Base-by-base conservation (phyloP, 2,329 filamentous ascomycete genomes). In the Cytospora chrysosperma region DNA sequence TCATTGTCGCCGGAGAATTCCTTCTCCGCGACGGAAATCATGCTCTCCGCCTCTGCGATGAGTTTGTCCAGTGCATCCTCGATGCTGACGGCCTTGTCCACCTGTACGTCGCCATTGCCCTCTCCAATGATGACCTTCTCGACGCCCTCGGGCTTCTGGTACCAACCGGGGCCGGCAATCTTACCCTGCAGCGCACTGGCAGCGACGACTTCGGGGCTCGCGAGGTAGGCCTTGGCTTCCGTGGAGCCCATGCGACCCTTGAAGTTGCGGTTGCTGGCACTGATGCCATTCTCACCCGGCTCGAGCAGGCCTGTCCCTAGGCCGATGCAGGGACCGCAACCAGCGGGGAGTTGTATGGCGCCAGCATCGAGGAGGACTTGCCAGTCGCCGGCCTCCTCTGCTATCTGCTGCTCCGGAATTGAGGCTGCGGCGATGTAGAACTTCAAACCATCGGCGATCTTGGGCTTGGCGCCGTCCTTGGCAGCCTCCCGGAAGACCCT, bases 391-490 rank as follows among this genome's bases (percentile, higher is more conserved):
- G 85, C 81, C 61, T 88, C 89, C 75, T 97, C 92, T 0, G 94
- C 90, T 0, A 84, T 81, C 63, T 85, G 75, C 74, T 97, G 93
- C 74, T 97, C 93, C 0, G 85, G 81, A 0, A 86, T 72, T 0
- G 93, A 97, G 0, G 94, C 94, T 0, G 94, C 93, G 0, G 93
- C 90, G 67, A 98, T 90, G 76, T 97, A 97, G 72, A 97, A 88
- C 62, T 93, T 83, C 49, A 97, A 93, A 30, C 89, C 86, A 0
- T 85, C 79, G 0, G 91, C 88, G 63, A 97, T 83, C 77, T 89
- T 92, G 24, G 91, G 83, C 61, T 82, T 79, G 17, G 87, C 90
- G 27, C 80, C 80, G 28, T 64, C 51, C 61, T 86, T 84, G 0
- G 89, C 85, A 1, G 91, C 92, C 47, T 94, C 89, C 62, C 85